Conservation (phyloP, 768 basidiomycete genomes). For the Leccinum longicurvipes region DNA sequence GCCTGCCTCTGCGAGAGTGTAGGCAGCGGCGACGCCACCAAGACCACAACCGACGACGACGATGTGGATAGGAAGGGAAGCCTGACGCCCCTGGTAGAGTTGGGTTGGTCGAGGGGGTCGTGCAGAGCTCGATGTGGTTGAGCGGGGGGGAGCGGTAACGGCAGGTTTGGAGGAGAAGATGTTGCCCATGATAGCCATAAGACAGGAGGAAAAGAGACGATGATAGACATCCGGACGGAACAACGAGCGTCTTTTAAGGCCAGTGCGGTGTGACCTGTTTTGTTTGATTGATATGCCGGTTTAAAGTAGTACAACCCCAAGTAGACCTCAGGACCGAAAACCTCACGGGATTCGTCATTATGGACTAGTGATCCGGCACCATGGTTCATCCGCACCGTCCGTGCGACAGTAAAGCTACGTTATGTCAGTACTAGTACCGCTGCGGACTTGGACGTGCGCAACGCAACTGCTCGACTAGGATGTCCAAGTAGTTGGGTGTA, state of each 20-base stretch:
- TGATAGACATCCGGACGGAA: not conserved
- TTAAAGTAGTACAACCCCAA: not conserved
- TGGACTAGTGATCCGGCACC: too few relatives aligned
- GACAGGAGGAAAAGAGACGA: not conserved
- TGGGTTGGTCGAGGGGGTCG: not conserved
- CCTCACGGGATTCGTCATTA: too few relatives aligned
- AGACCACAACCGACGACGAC: conserved; percentile 51
- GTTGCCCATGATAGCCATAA: not conserved
- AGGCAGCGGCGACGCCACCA: conserved; percentile 47
- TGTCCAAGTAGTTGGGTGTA: too few relatives aligned
- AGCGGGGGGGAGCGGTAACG: not conserved
- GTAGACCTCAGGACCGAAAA: not conserved
- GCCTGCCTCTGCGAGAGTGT: conserved; percentile 43
- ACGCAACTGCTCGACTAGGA: too few relatives aligned
- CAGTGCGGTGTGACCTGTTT: conserved; percentile 12
- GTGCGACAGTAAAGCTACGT: not conserved
- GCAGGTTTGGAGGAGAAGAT: not conserved
- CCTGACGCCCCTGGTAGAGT: conserved; percentile 25
- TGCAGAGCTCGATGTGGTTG: not conserved
- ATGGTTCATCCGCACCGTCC: not conserved
- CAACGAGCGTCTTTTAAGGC: conserved; percentile 4
- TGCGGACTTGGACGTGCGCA: too few relatives aligned
- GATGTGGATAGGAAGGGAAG: conserved; percentile 31
- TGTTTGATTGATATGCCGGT: too few relatives aligned
- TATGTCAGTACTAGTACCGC: not conserved